Conservation (phyloP, 352 stramenopile species). For the Pilasporangium apinafurcum region DNA sequence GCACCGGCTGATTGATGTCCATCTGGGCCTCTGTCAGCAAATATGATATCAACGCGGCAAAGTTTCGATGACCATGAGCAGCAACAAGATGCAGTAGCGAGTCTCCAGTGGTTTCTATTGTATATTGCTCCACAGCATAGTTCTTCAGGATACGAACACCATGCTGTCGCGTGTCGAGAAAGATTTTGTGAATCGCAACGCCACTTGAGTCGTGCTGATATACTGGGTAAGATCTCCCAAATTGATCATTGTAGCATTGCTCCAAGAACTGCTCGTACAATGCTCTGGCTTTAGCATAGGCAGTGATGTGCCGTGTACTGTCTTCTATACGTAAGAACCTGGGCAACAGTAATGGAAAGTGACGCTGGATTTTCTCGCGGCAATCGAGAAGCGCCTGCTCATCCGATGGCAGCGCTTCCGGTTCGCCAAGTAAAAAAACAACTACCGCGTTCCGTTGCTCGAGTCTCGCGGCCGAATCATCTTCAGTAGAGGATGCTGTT, state of each 20-base stretch:
- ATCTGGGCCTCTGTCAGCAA: slow-evolving; percentile 23
- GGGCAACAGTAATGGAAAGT: slow-evolving; percentile 27
- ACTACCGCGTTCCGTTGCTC: slow-evolving; percentile 26
- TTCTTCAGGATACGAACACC: slow-evolving; percentile 30
- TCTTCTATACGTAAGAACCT: slow-evolving; percentile 30
- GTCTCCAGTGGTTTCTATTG: slow-evolving; percentile 42
- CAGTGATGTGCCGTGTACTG: slow-evolving; percentile 20
- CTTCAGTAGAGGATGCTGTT: slow-evolving; percentile 13
- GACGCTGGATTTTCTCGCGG: slow-evolving; percentile 27
- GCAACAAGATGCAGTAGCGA: slow-evolving; percentile 39
- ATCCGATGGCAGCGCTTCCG: slow-evolving; percentile 27
- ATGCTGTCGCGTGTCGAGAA: slow-evolving; percentile 22
- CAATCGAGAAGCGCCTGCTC: slow-evolving; percentile 24
- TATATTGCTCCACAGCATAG: slow-evolving; percentile 25
- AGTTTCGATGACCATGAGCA: slow-evolving; percentile 21
- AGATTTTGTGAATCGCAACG: slow-evolving; percentile 29
- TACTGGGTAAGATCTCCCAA: slow-evolving; percentile 23
- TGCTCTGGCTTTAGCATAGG: slow-evolving; percentile 26
- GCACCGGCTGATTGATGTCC: slow-evolving; percentile 36
- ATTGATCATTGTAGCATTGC: slow-evolving; percentile 17
- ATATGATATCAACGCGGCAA: slow-evolving; percentile 26
- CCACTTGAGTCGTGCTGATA: slow-evolving; percentile 32
- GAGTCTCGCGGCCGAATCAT: slow-evolving; percentile 12
- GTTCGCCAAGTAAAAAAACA: slow-evolving; percentile 21
- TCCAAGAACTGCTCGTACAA: slow-evolving; percentile 27